A percentile compares a stretch with the other conserved stretches of the same genome.
These are phyloP conservation scores for Peniophora sp. DNA, from an alignment of 1,284 basidiomycete species.

Conservation along the genomic window DNA sequence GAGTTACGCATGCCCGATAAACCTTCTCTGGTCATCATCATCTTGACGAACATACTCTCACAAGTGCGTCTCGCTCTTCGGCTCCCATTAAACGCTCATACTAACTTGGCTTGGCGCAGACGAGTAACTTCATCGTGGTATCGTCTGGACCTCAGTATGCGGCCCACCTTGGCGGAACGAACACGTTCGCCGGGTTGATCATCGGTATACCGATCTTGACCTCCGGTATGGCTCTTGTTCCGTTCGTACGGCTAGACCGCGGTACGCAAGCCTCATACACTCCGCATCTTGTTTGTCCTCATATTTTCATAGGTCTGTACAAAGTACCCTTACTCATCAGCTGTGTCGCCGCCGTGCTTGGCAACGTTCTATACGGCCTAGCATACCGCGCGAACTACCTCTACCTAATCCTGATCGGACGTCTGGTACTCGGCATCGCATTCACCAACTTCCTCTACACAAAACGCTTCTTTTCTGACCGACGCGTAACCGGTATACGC, in stretches of 20 bases:
- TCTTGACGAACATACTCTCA: constrained; percentile 33
- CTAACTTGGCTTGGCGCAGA: constrained; percentile 22
- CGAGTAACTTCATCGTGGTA: constrained; percentile 63
- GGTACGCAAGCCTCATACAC: constrained; percentile 26
- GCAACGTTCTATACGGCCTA: constrained; percentile 34
- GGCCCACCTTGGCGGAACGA: constrained; percentile 50
- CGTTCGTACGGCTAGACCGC: constrained; percentile 46
- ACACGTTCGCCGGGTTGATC: constrained; percentile 60
- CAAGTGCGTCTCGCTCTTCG: constrained; percentile 28
- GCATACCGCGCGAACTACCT: constrained; percentile 38
- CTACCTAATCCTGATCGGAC: constrained; percentile 40
- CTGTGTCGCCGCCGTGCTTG: constrained; percentile 32
- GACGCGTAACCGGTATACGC: constrained; percentile 57
- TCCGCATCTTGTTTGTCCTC: background rate
- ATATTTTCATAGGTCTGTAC: constrained; percentile 37
- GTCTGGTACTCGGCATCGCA: constrained; percentile 41
- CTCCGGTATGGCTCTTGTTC: constrained; percentile 52
- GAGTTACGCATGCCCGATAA: constrained; percentile 39
- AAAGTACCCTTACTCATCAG: constrained; percentile 33
- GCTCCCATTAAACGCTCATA: background rate
- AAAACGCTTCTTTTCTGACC: constrained; percentile 60
- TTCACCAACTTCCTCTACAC: constrained; percentile 40
- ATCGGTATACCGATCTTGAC: constrained; percentile 61
- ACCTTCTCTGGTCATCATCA: constrained; percentile 33
- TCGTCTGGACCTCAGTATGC: constrained; percentile 60